phyloP scores from a whole-genome alignment of 2,329 filamentous ascomycete genomes.

The Corynespora cassiicola region DNA sequence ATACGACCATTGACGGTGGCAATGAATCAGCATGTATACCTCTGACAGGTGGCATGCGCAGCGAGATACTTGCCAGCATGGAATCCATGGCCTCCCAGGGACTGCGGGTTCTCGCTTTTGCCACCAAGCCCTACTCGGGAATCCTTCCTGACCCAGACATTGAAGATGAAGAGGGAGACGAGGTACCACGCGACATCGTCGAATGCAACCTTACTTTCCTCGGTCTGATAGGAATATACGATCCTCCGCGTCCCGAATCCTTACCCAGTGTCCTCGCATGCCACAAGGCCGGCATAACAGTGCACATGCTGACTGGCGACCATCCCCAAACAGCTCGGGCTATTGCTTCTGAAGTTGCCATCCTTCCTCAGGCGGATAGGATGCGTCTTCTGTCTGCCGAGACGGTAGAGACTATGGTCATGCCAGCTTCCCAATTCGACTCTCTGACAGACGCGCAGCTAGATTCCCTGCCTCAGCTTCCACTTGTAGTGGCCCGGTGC shows the following conservation, averaged over 20 bases:
- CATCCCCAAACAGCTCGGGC: constrained; percentile 48
- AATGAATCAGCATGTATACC: constrained; percentile 40
- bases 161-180: too few species aligned
- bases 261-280: constrained; percentile 57
- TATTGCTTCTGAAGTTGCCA: constrained; percentile 50
- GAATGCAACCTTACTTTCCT: constrained; percentile 74
- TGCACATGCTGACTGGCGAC: constrained; percentile 54
- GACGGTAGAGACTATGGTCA: constrained; percentile 18
- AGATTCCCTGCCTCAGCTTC: constrained; percentile 39
- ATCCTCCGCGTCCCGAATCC: constrained; percentile 82
- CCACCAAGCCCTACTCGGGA: constrained; percentile 56
- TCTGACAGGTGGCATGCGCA: constrained; percentile 61
- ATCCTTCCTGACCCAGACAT: too few species aligned
- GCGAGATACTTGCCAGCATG: constrained; percentile 70
- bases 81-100: constrained; percentile 70
- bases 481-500: constrained; percentile 47
- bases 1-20: constrained; percentile 65
- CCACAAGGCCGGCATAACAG: constrained; percentile 47
- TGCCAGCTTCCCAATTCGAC: constrained; percentile 40
- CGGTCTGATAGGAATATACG: constrained; percentile 82
- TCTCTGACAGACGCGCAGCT: constrained; percentile 43
- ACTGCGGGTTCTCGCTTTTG: constrained; percentile 72
- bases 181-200: constrained; percentile 63
- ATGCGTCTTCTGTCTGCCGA: constrained; percentile 21
- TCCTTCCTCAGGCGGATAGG: constrained; percentile 44